Conservation (phyloP, 129 eudicot genomes). For the Flaveria sonorensis region DNA sequence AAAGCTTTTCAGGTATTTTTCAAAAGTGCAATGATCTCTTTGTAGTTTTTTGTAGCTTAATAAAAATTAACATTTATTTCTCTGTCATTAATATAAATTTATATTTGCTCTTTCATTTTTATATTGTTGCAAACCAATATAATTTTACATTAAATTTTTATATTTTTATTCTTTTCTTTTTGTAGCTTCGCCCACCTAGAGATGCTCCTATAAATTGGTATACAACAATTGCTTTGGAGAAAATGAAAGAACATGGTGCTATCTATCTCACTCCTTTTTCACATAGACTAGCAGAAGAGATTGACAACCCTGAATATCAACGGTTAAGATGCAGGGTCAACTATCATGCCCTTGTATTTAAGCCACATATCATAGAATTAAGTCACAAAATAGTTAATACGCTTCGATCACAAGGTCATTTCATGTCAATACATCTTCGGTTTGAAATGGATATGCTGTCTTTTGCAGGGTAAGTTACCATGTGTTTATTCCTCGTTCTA, state of each 20-base stretch:
- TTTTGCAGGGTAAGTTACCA: slow-evolving; percentile 84
- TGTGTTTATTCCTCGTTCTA: background rate
- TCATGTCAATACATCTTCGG: slow-evolving; percentile 98
- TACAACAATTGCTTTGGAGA: slow-evolving; percentile 65
- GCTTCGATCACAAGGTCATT: slow-evolving; percentile 83
- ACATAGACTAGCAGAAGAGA: slow-evolving; percentile 97
- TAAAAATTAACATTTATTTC: too few relatives aligned
- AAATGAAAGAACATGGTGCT: slow-evolving; percentile 93
- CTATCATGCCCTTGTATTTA: slow-evolving; percentile 87
- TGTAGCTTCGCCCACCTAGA: slow-evolving; percentile 90
- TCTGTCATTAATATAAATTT: too few relatives aligned
- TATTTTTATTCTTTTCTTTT: background rate
- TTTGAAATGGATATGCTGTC: slow-evolving; percentile 99
- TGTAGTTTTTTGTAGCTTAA: too few relatives aligned
- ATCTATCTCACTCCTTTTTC: slow-evolving; percentile 95
- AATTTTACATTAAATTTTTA: background rate
- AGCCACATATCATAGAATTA: slow-evolving; percentile 84
- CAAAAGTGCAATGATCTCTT: too few relatives aligned
- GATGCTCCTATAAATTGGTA: slow-evolving; percentile 95
- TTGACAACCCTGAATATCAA: slow-evolving; percentile 87
- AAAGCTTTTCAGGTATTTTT: slow-evolving; percentile 72
- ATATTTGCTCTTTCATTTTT: too few relatives aligned
- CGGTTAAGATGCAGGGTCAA: slow-evolving; percentile 94
- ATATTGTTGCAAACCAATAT: too few relatives aligned
- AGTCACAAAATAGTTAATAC: slow-evolving; percentile 73